Percentiles rank a stretch among this genome's conserved stretches.
These are phyloP conservation scores for Boletus patriciae DNA, from an alignment of 768 basidiomycete species.

Conservation along the genomic window DNA sequence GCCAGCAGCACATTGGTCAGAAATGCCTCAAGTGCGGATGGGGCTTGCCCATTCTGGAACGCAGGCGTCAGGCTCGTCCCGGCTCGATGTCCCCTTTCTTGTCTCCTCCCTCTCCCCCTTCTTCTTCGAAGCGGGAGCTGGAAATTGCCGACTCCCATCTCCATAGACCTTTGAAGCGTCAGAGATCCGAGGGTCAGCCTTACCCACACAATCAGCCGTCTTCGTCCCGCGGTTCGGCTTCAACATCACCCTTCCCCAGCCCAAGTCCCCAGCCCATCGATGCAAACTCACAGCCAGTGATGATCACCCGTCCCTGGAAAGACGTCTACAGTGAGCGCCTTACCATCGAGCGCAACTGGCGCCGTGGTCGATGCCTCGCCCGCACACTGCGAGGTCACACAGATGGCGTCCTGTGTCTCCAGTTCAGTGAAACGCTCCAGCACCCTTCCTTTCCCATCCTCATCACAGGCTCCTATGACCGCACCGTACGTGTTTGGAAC, in stretches of 20 bases:
- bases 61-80: slow-evolving; percentile 50
- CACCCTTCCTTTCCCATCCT: slow-evolving; percentile 90
- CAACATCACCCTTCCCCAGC: slow-evolving; percentile 7
- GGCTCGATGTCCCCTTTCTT: slow-evolving; percentile 41
- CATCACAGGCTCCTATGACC: slow-evolving; percentile 97
- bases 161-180: slow-evolving; percentile 52
- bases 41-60: slow-evolving; percentile 91
- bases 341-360: slow-evolving; percentile 95
- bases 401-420: slow-evolving; percentile 96
- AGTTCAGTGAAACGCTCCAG: slow-evolving; percentile 81
- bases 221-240: slow-evolving; percentile 17
- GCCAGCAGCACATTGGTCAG: slow-evolving; percentile 97
- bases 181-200: slow-evolving; percentile 26
- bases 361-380: slow-evolving; percentile 83
- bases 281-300: slow-evolving; percentile 30
- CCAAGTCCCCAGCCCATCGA: slow-evolving; percentile 8
- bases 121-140: slow-evolving; percentile 40
- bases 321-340: slow-evolving; percentile 98
- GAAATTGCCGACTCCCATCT: slow-evolving; percentile 31
- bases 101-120: slow-evolving; percentile 28
- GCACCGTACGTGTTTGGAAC: slow-evolving; percentile 94
- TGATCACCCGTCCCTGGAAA: slow-evolving; percentile 91
- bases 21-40: slow-evolving; percentile 97
- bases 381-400: slow-evolving; percentile 90
- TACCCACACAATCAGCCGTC: slow-evolving; percentile 2